Base-by-base conservation (phyloP, 345 rosid species). In the Camelina laxa region DNA sequence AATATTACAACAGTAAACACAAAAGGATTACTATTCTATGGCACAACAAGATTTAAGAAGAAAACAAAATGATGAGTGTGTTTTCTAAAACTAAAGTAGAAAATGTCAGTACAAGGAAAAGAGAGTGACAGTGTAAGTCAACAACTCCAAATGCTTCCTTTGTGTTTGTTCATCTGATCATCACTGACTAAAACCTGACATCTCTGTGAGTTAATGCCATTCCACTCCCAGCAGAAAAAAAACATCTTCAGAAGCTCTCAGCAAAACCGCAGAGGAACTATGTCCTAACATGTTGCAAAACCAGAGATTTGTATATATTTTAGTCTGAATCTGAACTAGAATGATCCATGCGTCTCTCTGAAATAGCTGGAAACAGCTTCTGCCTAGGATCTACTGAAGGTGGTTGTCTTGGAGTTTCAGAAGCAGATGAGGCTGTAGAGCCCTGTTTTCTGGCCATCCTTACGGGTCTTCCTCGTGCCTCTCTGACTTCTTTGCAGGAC, bases 401-500 rank as follows among this genome's bases (percentile, higher is more conserved):
- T 10, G 83, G 73, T 21, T 70, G 83, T 54, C 47, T 75, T 20
- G 74, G 59, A 33, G 80, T 48, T 67, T 81, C 80, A 10, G 97
- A 80, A n/a, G 88, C 55, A 65, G 92, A 70, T 33, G 95, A 76
- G 14, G 82, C 82, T 47, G 81, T 71, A 4, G 87, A 80, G 4
- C 76, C 74, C 56, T 85, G 91, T 74, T 86, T 91, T 69, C 79
- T 84, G 5, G 74, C 86, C 63, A 85, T 39, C 82, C 75, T 85
- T 1, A 74, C 68, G 11, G 84, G 81, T 72, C 51, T 87, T 70
- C 53, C 80, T 36, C 81, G 87, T 15, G 88, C 81, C n/a, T 83
- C 91, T 73, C 82, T 81, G n/a, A 96, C 89, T 82, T 92, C 88
- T 81, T 75, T 90, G 84, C 99, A 96, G 0, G 76, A 84, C 80